These are phyloP conservation scores for Primulina huaijiensis DNA, from an alignment of 257 asterid species.

Conservation along the genomic window DNA sequence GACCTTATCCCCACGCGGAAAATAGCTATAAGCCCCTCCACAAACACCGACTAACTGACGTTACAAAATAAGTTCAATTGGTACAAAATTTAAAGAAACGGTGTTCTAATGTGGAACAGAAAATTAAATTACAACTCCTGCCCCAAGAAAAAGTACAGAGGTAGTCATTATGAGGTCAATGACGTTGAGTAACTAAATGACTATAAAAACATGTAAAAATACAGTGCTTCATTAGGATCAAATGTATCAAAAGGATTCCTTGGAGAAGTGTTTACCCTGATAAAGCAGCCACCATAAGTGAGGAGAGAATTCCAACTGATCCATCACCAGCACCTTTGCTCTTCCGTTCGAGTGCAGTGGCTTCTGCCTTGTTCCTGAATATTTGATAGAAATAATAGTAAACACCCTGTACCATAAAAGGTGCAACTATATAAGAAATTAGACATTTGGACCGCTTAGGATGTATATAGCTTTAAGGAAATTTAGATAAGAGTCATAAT, in stretches of 20 bases:
- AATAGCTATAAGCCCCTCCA: not conserved
- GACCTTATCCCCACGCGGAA: not conserved
- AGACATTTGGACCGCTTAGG: constrained; percentile 24
- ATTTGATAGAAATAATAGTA: constrained; percentile 98
- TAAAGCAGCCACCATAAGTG: constrained; percentile 85
- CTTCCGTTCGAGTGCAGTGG: constrained; percentile 58
- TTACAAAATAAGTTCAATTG: not conserved
- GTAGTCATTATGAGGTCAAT: not conserved
- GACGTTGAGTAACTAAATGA: not conserved
- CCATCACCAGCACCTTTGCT: constrained; percentile 85
- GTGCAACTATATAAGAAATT: constrained; percentile 43
- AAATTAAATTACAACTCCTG: not conserved
- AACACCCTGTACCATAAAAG: constrained; percentile 90
- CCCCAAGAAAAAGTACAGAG: not conserved
- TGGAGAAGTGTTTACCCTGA: constrained; percentile 67
- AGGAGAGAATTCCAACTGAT: constrained; percentile 90
- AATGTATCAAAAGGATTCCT: constrained; percentile 12
- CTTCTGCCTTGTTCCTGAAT: constrained; percentile 86
- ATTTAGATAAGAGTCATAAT: not conserved
- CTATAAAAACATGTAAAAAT: not conserved
- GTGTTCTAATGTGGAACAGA: not conserved
- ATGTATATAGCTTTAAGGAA: constrained; percentile 24
- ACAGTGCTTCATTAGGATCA: constrained; percentile 2
- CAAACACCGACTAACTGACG: not conserved
- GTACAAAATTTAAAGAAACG: not conserved